Evolutionary conservation across 164 flowering plant genomes (phyloP).

Genomic region (Taxillus chinensis): DNA sequence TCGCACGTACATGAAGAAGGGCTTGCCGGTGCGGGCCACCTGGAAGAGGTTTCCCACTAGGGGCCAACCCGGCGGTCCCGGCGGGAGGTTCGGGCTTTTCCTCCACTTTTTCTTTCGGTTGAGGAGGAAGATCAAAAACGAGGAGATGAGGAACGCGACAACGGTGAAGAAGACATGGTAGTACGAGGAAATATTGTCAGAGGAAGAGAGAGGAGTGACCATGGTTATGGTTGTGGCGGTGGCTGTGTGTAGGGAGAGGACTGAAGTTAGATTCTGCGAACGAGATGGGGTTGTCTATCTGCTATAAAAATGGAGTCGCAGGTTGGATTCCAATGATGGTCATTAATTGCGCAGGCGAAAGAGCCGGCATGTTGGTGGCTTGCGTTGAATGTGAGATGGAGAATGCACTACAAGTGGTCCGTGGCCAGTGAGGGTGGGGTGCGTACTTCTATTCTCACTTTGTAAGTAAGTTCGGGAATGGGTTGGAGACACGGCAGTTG

Average conservation of each 20-base stretch:
- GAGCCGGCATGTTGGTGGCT: too few relatives aligned
- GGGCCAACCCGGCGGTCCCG: constrained; percentile 90
- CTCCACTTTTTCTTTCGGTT: constrained; percentile 14
- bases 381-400: too few relatives aligned
- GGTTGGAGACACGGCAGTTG: too few relatives aligned
- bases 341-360: not conserved
- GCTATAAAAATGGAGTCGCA: constrained; percentile 18
- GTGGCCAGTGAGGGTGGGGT: too few relatives aligned
- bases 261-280: not conserved
- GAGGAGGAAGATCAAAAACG: constrained; percentile 19
- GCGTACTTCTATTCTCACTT: too few relatives aligned
- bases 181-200: constrained; percentile 16
- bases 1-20: constrained; percentile 47
- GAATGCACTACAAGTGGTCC: too few relatives aligned
- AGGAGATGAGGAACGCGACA: constrained; percentile 24
- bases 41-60: constrained; percentile 90
- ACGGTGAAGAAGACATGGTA: constrained; percentile 28
- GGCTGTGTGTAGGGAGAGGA: not conserved
- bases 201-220: not conserved
- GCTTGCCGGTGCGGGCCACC: constrained; percentile 67
- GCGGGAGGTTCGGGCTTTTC: constrained; percentile 44
- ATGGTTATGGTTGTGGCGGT: not conserved
- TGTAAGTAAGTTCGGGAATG: too few relatives aligned
- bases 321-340: constrained; percentile 8
- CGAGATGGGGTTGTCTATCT: not conserved